These are phyloP conservation scores for Microdochium nivale DNA, from an alignment of 2,329 filamentous ascomycete species.

Conservation along the genomic window DNA sequence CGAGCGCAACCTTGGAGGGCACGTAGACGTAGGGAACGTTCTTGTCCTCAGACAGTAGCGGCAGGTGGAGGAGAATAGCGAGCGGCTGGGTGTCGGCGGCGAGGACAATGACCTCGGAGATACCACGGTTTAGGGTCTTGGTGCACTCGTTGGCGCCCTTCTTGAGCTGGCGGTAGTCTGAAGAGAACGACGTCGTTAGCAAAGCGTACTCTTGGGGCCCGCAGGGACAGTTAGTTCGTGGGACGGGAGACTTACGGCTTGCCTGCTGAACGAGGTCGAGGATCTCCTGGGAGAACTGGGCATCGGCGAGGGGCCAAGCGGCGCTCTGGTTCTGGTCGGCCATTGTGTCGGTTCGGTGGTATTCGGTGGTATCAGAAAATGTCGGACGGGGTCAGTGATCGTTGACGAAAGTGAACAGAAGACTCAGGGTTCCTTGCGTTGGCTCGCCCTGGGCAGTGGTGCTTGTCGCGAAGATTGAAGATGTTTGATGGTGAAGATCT, in stretches of 20 bases:
- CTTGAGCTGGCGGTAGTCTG: constrained; percentile 66
- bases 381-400: constrained; percentile 1
- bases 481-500: constrained; percentile 3
- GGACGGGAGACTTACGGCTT: constrained; percentile 25
- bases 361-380: background rate
- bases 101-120: constrained; percentile 80
- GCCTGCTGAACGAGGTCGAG: constrained; percentile 73
- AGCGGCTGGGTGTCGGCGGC: constrained; percentile 83
- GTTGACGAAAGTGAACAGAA: background rate
- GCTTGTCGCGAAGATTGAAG: constrained; percentile 5
- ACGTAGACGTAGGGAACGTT: constrained; percentile 51
- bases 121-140: constrained; percentile 86
- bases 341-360: background rate
- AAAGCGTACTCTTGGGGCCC: background rate
- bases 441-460: constrained; percentile 41
- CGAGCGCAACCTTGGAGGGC: constrained; percentile 68
- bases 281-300: constrained; percentile 69
- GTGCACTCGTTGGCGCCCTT: constrained; percentile 82
- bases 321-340: constrained; percentile 6
- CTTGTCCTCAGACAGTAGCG: constrained; percentile 80
- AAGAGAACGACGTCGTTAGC: background rate
- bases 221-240: too few relatives aligned
- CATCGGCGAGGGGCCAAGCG: constrained; percentile 64
- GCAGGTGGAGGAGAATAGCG: constrained; percentile 81
- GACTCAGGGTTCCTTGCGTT: constrained; percentile 53